These are phyloP conservation scores for Xylariaceae sp. DNA, from an alignment of 2,329 filamentous ascomycete genomes.

Conservation along the genomic window DNA sequence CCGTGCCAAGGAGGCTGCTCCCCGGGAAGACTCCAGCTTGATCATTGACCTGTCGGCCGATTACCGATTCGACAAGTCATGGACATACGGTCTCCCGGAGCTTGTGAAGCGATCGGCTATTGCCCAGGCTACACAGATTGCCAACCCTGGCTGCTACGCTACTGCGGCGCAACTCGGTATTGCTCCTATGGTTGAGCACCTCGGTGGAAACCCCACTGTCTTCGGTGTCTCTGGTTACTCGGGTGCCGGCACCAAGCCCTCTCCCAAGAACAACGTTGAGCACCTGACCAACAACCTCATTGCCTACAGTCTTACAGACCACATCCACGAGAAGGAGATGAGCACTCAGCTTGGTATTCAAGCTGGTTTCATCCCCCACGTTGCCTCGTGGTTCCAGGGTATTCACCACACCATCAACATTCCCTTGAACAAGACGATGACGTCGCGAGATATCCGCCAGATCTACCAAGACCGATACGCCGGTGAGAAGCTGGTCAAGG, in stretches of 20 bases:
- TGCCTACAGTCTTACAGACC: conserved; percentile 84
- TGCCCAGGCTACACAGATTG: conserved; percentile 71
- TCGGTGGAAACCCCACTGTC: conserved; percentile 72
- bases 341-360: conserved; percentile 66
- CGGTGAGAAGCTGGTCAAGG: conserved; percentile 90
- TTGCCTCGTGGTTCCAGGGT: conserved; percentile 90
- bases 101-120: conserved; percentile 72
- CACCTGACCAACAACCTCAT: conserved; percentile 82
- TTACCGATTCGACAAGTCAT: conserved; percentile 79
- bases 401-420: conserved; percentile 91
- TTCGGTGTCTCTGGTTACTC: conserved; percentile 95
- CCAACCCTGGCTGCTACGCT: conserved; percentile 93
- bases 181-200: conserved; percentile 68
- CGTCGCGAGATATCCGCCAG: conserved; percentile 84
- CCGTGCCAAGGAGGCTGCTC: conserved; percentile 12
- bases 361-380: conserved; percentile 82
- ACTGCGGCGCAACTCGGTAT: conserved; percentile 89
- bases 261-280: conserved; percentile 85
- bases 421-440: conserved; percentile 80
- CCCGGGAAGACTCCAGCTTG: conserved; percentile 51
- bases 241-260: conserved; percentile 90
- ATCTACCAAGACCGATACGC: conserved; percentile 95
- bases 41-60: conserved; percentile 96
- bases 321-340: conserved; percentile 93
- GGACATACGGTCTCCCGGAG: conserved; percentile 90